A percentile compares a stretch with the other conserved stretches of the same genome.
Conservation (phyloP, 306 rosid species). For the Citrullus colocynthis region DNA sequence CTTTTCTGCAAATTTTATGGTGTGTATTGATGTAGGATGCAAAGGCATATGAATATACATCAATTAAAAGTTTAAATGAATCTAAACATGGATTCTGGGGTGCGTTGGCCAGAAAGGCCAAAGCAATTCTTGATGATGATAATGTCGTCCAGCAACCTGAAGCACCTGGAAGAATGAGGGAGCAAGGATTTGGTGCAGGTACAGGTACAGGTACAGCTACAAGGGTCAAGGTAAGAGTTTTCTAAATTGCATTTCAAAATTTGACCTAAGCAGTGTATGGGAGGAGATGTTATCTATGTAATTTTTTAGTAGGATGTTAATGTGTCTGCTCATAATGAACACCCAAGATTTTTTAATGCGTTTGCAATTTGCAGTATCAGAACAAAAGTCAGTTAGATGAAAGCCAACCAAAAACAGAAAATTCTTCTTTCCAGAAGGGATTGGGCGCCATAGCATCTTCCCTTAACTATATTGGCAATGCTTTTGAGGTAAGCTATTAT, state of each 20-base stretch:
- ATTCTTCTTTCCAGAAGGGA: conserved; percentile 54
- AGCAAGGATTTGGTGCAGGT: conserved; percentile 26
- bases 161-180: conserved; percentile 25
- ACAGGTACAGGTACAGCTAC: conserved; percentile 21
- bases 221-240: conserved; percentile 52
- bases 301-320: not conserved
- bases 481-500: conserved; percentile 62
- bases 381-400: conserved; percentile 34
- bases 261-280: not conserved
- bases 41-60: conserved; percentile 53
- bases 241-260: conserved; percentile 3
- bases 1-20: not conserved
- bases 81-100: conserved; percentile 93
- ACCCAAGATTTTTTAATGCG: conserved; percentile 14
- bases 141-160: conserved; percentile 29
- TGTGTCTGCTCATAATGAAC: conserved; percentile 6
- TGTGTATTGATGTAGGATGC: conserved; percentile 34
- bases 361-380: conserved; percentile 30
- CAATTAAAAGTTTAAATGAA: conserved; percentile 61
- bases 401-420: conserved; percentile 40
- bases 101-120: conserved; percentile 78
- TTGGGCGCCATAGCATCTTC: conserved; percentile 76
- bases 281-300: not conserved
- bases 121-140: conserved; percentile 73
- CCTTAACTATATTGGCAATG: conserved; percentile 77